Percentiles rank a stretch among this genome's conserved stretches.
phyloP scores from a whole-genome alignment of 257 asterid genomes.

The Voacanga thouarsii region DNA sequence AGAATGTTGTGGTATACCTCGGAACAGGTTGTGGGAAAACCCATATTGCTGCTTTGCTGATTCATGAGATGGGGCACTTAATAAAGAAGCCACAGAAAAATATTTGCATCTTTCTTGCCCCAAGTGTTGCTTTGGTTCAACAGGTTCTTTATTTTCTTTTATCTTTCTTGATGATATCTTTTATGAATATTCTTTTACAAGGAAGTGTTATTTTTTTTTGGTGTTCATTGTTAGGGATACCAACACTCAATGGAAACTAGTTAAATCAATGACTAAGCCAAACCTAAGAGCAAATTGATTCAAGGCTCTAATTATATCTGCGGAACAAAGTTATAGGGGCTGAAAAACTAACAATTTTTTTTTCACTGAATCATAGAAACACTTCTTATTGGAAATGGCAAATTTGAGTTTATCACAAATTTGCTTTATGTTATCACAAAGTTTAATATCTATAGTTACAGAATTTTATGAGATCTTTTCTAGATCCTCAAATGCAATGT shows the following conservation, averaged over 20 bases:
- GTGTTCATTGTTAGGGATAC: neutral
- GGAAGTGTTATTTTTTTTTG: neutral
- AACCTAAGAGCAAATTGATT: neutral
- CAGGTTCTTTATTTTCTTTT: slow-evolving; percentile 53
- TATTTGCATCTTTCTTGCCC: slow-evolving; percentile 90
- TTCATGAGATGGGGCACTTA: slow-evolving; percentile 84
- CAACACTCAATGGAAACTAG: neutral
- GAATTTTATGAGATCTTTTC: neutral
- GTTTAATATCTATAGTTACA: neutral
- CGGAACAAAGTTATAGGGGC: neutral
- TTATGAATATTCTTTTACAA: neutral
- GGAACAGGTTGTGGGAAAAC: slow-evolving; percentile 99
- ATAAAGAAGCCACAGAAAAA: slow-evolving; percentile 83
- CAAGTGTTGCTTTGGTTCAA: slow-evolving; percentile 86
- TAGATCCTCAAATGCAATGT: neutral
- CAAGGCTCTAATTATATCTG: neutral
- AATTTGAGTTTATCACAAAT: neutral
- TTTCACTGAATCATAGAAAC: neutral
- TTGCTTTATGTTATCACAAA: neutral
- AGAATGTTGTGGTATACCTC: slow-evolving; percentile 72
- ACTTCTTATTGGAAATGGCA: neutral
- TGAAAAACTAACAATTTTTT: neutral
- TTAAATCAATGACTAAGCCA: neutral
- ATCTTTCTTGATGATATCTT: slow-evolving; percentile 4
- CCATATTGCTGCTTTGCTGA: slow-evolving; percentile 85